Evolutionary conservation across 179 eudicot genomes (phyloP), one percentile per base, ranked within the genome.

Genomic region (Pouteria campechiana): DNA sequence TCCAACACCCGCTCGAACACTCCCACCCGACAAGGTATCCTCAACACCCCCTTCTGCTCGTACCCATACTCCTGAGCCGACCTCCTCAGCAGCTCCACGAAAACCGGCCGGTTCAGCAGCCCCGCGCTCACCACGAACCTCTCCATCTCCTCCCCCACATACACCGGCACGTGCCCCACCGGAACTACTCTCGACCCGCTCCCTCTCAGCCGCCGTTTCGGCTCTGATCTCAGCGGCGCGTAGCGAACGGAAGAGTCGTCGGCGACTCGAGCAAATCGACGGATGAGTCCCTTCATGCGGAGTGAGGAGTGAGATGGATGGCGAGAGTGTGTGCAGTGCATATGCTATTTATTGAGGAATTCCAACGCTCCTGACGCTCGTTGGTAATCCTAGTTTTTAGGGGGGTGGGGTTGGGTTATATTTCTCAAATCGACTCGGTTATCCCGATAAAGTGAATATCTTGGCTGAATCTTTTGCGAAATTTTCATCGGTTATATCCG

Each of bases 61-160:
- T 80, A 84, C 0, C 90, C 94, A 59, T 84, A 84, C 48, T 76
- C 90, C 21, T 72, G 83, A 8, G 94, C 90, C 15, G 94, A 84
- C 38, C 46, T 67, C 7, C 72, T 74, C 2, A 84, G 69, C 3
- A 84, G 70, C 36, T 33, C 50, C 3, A 72, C 57, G 60, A 84
- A 84, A 27, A 81, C 42, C 20, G 77, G 93, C 46, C 82, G 83
- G 48, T 82, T 82, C 30, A 86, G 37, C 4, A 78, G 45, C 46
- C 72, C 75, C 1, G 96, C 89, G 48, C 69, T 70, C 5, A 86
- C 85, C 0, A 76, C 58, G 38, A 82, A 86, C 20, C 86, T 36
- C 36, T 71, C 85, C 85, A 79, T 86, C 47, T 82, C 85, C n/a
- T 86, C 89, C 14, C 96, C 93, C 32, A 86, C 96, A 65, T 76